phyloP scores from a whole-genome alignment of 2,329 filamentous ascomycete species.

The Penicillium thymicola region DNA sequence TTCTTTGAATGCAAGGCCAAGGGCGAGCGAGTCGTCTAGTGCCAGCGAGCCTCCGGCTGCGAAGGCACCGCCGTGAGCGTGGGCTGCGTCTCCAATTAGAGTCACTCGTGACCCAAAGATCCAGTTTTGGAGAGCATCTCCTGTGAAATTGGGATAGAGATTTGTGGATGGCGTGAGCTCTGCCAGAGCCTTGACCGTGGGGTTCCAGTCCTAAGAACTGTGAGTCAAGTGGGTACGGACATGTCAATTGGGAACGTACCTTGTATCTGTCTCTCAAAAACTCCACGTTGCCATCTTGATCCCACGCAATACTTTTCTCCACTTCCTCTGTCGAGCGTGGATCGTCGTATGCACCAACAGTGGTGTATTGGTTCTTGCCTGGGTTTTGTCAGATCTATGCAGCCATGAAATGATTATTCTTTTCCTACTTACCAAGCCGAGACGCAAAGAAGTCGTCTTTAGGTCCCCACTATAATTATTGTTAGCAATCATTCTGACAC shows the following conservation, averaged over 20 bases:
- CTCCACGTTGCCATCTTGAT: conserved; percentile 38
- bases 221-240: not conserved
- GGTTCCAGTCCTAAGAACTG: conserved; percentile 43
- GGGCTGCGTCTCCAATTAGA: conserved; percentile 30
- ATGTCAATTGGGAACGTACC: conserved; percentile 5
- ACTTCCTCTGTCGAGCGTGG: conserved; percentile 33
- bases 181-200: conserved; percentile 40
- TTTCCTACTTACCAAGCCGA: conserved; percentile 32
- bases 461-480: conserved; percentile 38
- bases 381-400: not conserved
- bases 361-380: conserved; percentile 39
- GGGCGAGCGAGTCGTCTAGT: conserved; percentile 40
- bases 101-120: conserved; percentile 35
- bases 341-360: conserved; percentile 45
- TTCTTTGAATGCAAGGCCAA: conserved; percentile 40
- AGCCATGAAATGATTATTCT: too few relatives aligned
- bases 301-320: conserved; percentile 37
- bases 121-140: conserved; percentile 43
- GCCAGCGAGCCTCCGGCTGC: conserved; percentile 32
- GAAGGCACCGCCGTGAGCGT: conserved; percentile 32
- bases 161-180: conserved; percentile 42
- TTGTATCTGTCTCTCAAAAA: conserved; percentile 34
- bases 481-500: not conserved
- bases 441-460: conserved; percentile 46
- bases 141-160: conserved; percentile 46